Conservation (phyloP, 441 rosid species). For the Erodium moschatum region DNA sequence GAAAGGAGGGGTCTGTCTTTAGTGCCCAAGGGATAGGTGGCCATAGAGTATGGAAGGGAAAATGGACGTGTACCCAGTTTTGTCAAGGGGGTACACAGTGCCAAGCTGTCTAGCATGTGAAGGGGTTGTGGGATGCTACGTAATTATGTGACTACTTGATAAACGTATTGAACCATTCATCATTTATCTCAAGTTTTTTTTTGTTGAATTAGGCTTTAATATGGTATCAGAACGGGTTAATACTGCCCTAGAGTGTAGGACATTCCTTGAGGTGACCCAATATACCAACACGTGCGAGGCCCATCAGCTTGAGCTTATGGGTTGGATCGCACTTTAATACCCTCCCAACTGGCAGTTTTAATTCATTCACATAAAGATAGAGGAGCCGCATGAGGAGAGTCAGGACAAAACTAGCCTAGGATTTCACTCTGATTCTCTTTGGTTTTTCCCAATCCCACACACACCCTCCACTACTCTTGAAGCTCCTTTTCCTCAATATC, state of each 20-base stretch:
- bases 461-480: background rate
- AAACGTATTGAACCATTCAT: too few species aligned
- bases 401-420: constrained; percentile 31
- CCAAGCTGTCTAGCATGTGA: constrained; percentile 66
- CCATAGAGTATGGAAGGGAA: constrained; percentile 29
- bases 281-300: too few species aligned
- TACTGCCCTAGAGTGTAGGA: too few species aligned
- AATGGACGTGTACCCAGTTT: constrained; percentile 38
- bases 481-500: too few species aligned
- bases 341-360: constrained; percentile 41
- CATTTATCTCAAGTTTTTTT: too few species aligned
- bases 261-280: too few species aligned
- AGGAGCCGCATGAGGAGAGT: constrained; percentile 18
- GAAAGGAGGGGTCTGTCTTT: constrained; percentile 12
- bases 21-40: constrained; percentile 26
- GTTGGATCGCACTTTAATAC: background rate
- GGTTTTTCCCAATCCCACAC: constrained; percentile 13
- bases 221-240: background rate
- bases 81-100: constrained; percentile 42
- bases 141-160: too few species aligned
- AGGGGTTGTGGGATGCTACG: constrained; percentile 22
- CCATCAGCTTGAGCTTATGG: too few species aligned
- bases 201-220: background rate
- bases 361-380: constrained; percentile 24
- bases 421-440: constrained; percentile 27